Percentiles rank a stretch among this genome's conserved stretches.
Conservation (phyloP, 169 alveolate species). For the Cryptosporidium baileyi region DNA sequence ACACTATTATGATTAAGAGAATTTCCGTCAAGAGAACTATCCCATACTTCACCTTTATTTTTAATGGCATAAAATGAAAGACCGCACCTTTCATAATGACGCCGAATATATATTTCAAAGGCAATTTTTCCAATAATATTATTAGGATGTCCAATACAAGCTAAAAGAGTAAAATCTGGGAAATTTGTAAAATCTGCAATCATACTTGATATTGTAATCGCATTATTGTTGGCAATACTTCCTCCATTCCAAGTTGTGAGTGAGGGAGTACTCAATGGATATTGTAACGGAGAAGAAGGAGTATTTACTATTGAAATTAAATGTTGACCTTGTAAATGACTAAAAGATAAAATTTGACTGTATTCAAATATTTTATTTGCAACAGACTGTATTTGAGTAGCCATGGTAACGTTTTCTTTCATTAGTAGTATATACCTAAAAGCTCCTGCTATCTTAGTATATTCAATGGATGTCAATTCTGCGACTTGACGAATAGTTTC, state of each 20-base stretch:
- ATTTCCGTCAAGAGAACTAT: constrained; percentile 3
- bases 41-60: constrained; percentile 30
- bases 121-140: constrained; percentile 28
- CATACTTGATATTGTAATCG: constrained; percentile 5
- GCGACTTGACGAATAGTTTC: constrained; percentile 55
- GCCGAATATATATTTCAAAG: constrained; percentile 55
- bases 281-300: constrained; percentile 59
- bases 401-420: constrained; percentile 39
- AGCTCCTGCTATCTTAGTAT: constrained; percentile 54
- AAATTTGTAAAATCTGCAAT: constrained; percentile 49
- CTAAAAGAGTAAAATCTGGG: constrained; percentile 37
- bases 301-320: constrained; percentile 26
- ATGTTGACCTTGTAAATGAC: constrained; percentile 9
- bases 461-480: constrained; percentile 38
- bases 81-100: constrained; percentile 62
- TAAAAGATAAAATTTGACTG: neutral
- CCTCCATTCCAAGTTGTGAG: constrained; percentile 4
- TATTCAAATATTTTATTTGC: constrained; percentile 29
- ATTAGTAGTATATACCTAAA: constrained; percentile 26
- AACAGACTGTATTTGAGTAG: constrained; percentile 14
- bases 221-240: neutral
- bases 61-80: constrained; percentile 50
- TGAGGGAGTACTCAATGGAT: constrained; percentile 29
- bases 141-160: constrained; percentile 45
- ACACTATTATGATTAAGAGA: neutral